phyloP scores from a whole-genome alignment of 2,329 filamentous ascomycete genomes.

The Neurospora sp. region DNA sequence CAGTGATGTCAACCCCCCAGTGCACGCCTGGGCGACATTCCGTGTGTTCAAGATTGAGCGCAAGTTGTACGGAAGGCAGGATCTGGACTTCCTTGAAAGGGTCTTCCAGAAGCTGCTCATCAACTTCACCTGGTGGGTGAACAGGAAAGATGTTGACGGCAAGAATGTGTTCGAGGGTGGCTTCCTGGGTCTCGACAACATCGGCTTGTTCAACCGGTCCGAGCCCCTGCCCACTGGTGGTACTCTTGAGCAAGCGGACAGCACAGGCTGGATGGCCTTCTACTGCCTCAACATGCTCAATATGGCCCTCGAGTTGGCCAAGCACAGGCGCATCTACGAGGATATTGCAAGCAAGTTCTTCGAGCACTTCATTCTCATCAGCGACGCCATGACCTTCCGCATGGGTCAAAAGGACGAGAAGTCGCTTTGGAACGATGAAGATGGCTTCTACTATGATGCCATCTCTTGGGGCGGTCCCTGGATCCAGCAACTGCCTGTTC shows the following conservation, averaged over 20 bases:
- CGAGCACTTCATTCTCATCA: slow-evolving; percentile 96
- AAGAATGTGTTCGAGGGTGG: slow-evolving; percentile 98
- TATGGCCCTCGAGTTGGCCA: slow-evolving; percentile 88
- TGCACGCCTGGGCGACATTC: slow-evolving; percentile 94
- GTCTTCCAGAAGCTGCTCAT: slow-evolving; percentile 93
- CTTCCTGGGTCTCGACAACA: slow-evolving; percentile 93
- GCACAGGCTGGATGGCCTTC: slow-evolving; percentile 98
- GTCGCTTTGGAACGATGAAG: slow-evolving; percentile 91
- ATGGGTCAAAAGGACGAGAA: slow-evolving; percentile 60
- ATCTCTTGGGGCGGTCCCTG: slow-evolving; percentile 93
- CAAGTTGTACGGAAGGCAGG: slow-evolving; percentile 90
- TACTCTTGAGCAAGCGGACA: slow-evolving; percentile 90
- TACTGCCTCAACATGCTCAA: slow-evolving; percentile 96
- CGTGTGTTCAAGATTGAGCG: slow-evolving; percentile 96
- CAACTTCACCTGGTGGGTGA: slow-evolving; percentile 99
- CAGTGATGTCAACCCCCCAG: slow-evolving; percentile 90
- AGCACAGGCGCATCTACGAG: slow-evolving; percentile 90
- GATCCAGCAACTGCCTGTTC: slow-evolving; percentile 84
- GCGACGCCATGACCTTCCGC: slow-evolving; percentile 89
- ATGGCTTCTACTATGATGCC: slow-evolving; percentile 97
- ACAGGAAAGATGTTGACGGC: slow-evolving; percentile 85
- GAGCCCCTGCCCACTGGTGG: slow-evolving; percentile 91
- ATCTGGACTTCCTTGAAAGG: slow-evolving; percentile 89
- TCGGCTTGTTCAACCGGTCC: slow-evolving; percentile 93
- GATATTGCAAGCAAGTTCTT: slow-evolving; percentile 98